These are phyloP conservation scores for Phytophthora ohioensis DNA, from an alignment of 352 stramenopile species.

Conservation along the genomic window DNA sequence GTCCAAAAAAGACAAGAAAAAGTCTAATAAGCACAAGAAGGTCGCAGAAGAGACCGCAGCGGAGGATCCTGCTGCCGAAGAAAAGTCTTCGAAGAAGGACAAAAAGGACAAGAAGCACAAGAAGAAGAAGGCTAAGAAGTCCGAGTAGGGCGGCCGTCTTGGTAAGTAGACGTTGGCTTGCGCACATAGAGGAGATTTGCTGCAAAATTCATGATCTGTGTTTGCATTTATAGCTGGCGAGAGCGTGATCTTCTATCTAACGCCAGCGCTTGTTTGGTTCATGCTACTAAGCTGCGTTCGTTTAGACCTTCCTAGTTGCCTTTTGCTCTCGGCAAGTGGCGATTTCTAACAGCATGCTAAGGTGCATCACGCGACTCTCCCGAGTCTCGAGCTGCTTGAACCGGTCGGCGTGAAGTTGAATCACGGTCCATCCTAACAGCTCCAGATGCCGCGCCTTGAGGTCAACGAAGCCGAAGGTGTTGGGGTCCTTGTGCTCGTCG, in stretches of 20 bases:
- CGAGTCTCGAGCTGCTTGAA: constrained; percentile 61
- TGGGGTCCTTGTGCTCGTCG: constrained; percentile 49
- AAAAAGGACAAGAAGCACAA: constrained; percentile 62
- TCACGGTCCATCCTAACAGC: constrained; percentile 72
- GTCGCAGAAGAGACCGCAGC: neutral
- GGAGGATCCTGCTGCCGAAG: constrained; percentile 5
- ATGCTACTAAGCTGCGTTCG: neutral
- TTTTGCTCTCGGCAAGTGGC: constrained; percentile 47
- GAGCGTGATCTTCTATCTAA: constrained; percentile 29
- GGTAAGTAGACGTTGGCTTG: constrained; percentile 2
- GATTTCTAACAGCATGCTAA: constrained; percentile 79
- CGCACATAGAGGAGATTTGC: constrained; percentile 20
- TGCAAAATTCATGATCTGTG: constrained; percentile 30
- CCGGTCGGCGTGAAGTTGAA: constrained; percentile 62
- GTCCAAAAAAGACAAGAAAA: constrained; percentile 50
- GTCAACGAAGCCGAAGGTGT: constrained; percentile 62
- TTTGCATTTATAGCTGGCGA: constrained; percentile 13
- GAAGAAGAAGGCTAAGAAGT: constrained; percentile 53
- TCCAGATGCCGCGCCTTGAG: constrained; percentile 74
- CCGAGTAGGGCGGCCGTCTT: constrained; percentile 23
- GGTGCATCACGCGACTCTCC: constrained; percentile 61
- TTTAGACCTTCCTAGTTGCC: constrained; percentile 12
- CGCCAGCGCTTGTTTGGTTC: constrained; percentile 1
- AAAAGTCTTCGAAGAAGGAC: constrained; percentile 36
- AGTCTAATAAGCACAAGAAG: constrained; percentile 53